These are phyloP conservation scores for Umbelopsis vinacea DNA, from an alignment of 192 early-diverging fungal species.

Conservation along the genomic window DNA sequence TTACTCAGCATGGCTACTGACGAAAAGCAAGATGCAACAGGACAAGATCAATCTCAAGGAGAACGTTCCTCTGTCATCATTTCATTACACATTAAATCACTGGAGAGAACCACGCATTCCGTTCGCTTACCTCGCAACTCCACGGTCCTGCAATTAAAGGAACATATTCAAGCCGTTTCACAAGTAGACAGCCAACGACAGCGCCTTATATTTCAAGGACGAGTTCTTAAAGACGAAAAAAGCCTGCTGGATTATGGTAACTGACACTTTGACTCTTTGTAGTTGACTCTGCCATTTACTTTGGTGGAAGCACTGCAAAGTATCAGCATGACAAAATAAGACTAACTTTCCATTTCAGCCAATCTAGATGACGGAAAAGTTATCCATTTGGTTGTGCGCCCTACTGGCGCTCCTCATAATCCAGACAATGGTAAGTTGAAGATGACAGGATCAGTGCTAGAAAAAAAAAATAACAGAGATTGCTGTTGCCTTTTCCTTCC, in stretches of 20 bases:
- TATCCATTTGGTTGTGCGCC: conserved; percentile 54
- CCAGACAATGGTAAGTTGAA: conserved; percentile 49
- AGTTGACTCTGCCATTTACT: not conserved
- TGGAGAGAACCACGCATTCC: conserved; percentile 41
- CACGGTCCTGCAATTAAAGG: conserved; percentile 50
- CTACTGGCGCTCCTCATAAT: conserved; percentile 51
- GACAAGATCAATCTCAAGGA: conserved; percentile 6
- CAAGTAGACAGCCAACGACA: conserved; percentile 48
- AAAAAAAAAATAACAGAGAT: not conserved
- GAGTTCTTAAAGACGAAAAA: conserved; percentile 51
- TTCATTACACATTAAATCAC: conserved; percentile 34
- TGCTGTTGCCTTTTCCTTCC: not conserved
- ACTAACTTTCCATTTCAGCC: conserved; percentile 17
- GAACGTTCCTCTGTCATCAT: conserved; percentile 7
- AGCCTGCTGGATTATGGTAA: conserved; percentile 50
- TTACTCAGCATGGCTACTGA: conserved; percentile 15
- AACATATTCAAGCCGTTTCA: conserved; percentile 42
- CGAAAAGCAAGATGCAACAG: conserved; percentile 16
- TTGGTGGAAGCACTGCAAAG: too few relatives aligned
- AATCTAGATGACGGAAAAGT: conserved; percentile 54
- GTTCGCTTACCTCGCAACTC: conserved; percentile 42
- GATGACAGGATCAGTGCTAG: not conserved
- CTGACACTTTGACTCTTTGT: not conserved
- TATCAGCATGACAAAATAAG: too few relatives aligned
- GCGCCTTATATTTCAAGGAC: conserved; percentile 54